These are phyloP conservation scores for Mentha longifolia DNA, from an alignment of 257 asterid species.

Conservation along the genomic window DNA sequence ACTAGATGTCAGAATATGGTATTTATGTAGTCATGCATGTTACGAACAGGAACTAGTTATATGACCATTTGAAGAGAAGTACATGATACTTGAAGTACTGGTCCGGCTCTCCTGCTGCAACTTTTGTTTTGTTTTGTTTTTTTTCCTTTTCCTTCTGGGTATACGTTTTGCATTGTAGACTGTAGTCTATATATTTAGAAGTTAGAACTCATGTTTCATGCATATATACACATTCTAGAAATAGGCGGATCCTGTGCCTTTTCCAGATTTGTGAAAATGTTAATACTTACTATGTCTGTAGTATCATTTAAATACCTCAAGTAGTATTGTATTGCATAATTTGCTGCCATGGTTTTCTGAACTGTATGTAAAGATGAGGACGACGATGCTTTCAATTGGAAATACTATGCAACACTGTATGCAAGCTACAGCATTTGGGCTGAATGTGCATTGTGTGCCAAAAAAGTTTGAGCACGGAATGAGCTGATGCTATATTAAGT, in stretches of 20 bases:
- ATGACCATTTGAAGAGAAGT: neutral
- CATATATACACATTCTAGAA: neutral
- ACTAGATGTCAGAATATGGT: neutral
- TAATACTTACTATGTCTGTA: too few species aligned
- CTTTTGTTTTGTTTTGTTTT: neutral
- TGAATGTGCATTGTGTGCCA: too few species aligned
- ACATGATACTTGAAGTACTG: neutral
- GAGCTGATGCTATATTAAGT: too few species aligned
- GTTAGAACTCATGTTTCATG: neutral
- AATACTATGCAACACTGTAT: too few species aligned
- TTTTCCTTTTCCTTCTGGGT: too few species aligned
- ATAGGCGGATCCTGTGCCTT: neutral
- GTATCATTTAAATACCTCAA: too few species aligned
- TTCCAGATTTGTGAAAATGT: too few species aligned
- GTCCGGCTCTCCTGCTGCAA: neutral
- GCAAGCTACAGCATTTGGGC: too few species aligned
- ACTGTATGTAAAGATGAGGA: too few species aligned
- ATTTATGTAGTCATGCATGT: constrained; percentile 10
- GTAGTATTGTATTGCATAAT: too few species aligned
- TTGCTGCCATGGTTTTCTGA: too few species aligned
- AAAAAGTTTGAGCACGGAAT: neutral
- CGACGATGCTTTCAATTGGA: too few species aligned
- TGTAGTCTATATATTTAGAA: constrained; percentile 9
- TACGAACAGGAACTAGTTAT: neutral
- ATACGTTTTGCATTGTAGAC: neutral